Evolutionary conservation across 2,329 filamentous ascomycete species (phyloP).

Genomic region (Penicillium sp.): DNA sequence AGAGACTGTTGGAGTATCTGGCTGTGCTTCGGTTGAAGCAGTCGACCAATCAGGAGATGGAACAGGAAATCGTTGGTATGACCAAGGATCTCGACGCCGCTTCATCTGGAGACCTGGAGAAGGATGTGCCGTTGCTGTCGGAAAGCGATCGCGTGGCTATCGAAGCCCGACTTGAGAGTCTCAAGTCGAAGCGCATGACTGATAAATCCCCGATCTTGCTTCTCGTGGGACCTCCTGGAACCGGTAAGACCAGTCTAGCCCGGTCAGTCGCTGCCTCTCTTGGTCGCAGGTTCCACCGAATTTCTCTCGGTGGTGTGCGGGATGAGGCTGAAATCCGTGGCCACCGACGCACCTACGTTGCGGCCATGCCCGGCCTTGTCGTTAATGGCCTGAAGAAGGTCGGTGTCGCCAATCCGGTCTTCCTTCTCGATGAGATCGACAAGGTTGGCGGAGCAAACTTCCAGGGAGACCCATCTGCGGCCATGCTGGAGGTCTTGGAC

Average conservation of each 20-base stretch:
- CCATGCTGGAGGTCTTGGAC: conserved; percentile 96
- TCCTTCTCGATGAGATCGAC: conserved; percentile 96
- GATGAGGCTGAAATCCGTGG: conserved; percentile 97
- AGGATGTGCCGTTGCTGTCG: conserved; percentile 56
- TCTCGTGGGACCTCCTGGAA: conserved; percentile 88
- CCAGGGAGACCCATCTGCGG: conserved; percentile 92
- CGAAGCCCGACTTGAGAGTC: conserved; percentile 68
- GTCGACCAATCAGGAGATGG: conserved; percentile 78
- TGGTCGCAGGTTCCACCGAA: conserved; percentile 93
- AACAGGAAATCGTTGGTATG: conserved; percentile 67
- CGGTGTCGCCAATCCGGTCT: conserved; percentile 90
- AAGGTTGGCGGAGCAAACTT: conserved; percentile 90
- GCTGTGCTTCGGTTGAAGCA: conserved; percentile 96
- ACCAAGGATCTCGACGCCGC: conserved; percentile 48
- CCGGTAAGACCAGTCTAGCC: conserved; percentile 93
- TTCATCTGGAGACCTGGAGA: conserved; percentile 50
- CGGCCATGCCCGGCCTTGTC: conserved; percentile 96
- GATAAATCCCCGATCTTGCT: conserved; percentile 97
- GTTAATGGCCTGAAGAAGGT: conserved; percentile 94
- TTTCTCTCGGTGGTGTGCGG: conserved; percentile 90
- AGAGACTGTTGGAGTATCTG: conserved; percentile 89
- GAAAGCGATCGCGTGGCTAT: conserved; percentile 48
- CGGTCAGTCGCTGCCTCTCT: conserved; percentile 90
- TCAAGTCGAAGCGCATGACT: conserved; percentile 79
- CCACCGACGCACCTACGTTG: conserved; percentile 92